A percentile compares a stretch with the other conserved stretches of the same genome.
Evolutionary conservation across 148 eudicot genomes (phyloP).

Genomic region (Silene conica): DNA sequence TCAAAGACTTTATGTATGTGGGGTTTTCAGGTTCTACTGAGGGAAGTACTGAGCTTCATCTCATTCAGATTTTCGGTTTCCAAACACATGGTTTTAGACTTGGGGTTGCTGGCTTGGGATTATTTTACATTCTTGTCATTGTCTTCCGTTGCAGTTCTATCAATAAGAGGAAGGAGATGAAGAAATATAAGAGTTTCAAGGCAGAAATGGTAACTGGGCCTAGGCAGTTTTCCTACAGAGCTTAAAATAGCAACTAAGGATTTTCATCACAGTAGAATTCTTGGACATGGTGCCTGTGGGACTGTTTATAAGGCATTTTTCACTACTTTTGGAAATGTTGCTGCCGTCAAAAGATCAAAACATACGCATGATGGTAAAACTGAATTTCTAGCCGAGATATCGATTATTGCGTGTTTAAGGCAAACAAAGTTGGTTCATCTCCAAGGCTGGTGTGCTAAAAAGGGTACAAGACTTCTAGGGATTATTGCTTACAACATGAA

Average conservation of each 20-base stretch:
- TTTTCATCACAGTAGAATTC: conserved; percentile 52
- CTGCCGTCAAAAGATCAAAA: conserved; percentile 80
- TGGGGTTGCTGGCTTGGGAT: conserved; percentile 50
- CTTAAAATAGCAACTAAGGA: conserved; percentile 57
- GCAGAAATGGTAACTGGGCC: conserved; percentile 57
- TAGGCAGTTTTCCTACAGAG: conserved; percentile 61
- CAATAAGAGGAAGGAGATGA: conserved; percentile 40
- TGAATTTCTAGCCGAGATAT: conserved; percentile 53
- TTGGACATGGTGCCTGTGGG: conserved; percentile 80
- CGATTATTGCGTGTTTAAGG: conserved; percentile 40
- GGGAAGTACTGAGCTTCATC: conserved; percentile 81
- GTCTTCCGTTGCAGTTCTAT: conserved; percentile 44
- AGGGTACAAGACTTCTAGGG: no score
- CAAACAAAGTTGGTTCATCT: conserved; percentile 50
- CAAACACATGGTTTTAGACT: conserved; percentile 53
- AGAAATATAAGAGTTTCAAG: conserved; percentile 44
- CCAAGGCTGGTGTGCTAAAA: conserved; percentile 59
- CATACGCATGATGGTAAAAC: conserved; percentile 55
- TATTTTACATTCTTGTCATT: conserved; percentile 42
- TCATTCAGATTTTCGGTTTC: conserved; percentile 58
- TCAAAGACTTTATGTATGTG: conserved; percentile 57
- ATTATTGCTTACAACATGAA: no score
- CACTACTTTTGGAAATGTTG: conserved; percentile 28
- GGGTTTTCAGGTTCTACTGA: conserved; percentile 90
- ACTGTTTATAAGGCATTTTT: conserved; percentile 74